Base-by-base conservation (phyloP, 306 rosid genomes). In the Medicago arabica region DNA sequence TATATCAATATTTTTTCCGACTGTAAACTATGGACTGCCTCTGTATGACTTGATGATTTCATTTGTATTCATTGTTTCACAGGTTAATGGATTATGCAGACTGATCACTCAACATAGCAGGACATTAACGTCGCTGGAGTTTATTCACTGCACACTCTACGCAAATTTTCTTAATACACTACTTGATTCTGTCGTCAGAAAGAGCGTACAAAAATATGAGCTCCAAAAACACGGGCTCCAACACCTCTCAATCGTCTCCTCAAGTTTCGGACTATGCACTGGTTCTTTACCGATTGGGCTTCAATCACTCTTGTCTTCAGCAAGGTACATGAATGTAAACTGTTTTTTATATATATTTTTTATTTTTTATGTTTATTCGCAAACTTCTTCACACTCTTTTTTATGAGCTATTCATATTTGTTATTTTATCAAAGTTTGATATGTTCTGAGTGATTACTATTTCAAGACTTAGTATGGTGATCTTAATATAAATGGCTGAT, bases 51-150 rank as follows among this genome's bases (percentile, higher is more conserved):
- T 72, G 58, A 77, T 84, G 74, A 51, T 87, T 81, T 82, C 83
- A 50, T 31, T 31, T 31, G 36, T 78, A 34, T 81, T 50, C 80
- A 55, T 16, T 44, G 34, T 69, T 83, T 74, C 75, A 55, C 91
- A 92, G 97, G 79, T 95, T 84, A 84, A 85, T 83, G 96, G 88
- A 74, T 69, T 92, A 44, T 90, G 96, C 89, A 82, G 86, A 85
- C 95, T 92, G 84, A 87, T 95, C 75, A 51, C 77, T 75, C 93
- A 89, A 81, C 90, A 89, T 71, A 78, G 76, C 51, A 88, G 89
- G 84, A 90, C 88, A 34, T 88, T 95, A 77, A 85, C 86, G 14
- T 86, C 96, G 5, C 85, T 95, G 82, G 96, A 92, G 73, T 86
- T 95, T 82, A 64, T 79, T 87, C 85, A 90, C 89, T 92, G 97